Evolutionary conservation across 305 asterid genomes (phyloP).

Genomic region (Euphrasia arctica): DNA sequence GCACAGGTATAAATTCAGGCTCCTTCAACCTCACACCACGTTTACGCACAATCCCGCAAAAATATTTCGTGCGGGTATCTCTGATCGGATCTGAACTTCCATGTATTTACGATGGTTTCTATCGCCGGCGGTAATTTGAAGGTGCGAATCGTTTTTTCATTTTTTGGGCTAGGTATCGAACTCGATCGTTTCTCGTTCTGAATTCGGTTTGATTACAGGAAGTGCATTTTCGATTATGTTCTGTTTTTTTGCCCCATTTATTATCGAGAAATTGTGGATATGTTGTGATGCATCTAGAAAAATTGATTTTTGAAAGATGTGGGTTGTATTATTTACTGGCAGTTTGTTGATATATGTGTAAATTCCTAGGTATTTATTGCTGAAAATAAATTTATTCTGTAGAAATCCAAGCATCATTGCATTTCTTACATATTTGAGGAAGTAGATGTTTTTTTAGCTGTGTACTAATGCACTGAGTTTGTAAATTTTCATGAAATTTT

Average conservation of each 20-base stretch:
- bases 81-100: constrained; percentile 30
- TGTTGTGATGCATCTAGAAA: constrained; percentile 26
- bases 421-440: constrained; percentile 8
- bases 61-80: neutral
- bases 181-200: neutral
- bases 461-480: constrained; percentile 14
- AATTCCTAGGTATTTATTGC: constrained; percentile 13
- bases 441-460: constrained; percentile 14
- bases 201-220: neutral
- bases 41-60: constrained; percentile 12
- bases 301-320: neutral
- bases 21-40: constrained; percentile 30
- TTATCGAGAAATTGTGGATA: constrained; percentile 1
- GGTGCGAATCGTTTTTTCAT: constrained; percentile 1
- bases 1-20: constrained; percentile 24
- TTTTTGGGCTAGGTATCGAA: constrained; percentile 20
- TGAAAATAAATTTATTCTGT: neutral
- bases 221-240: constrained; percentile 19
- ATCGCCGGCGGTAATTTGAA: constrained; percentile 1
- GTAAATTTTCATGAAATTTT: constrained; percentile 15
- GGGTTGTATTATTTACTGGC: neutral
- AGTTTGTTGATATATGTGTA: neutral
- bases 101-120: constrained; percentile 17
- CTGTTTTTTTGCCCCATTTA: neutral
- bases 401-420: constrained; percentile 14